Evolutionary conservation across 768 basidiomycete genomes (phyloP).

Genomic region (Tylopilus subfusipes): DNA sequence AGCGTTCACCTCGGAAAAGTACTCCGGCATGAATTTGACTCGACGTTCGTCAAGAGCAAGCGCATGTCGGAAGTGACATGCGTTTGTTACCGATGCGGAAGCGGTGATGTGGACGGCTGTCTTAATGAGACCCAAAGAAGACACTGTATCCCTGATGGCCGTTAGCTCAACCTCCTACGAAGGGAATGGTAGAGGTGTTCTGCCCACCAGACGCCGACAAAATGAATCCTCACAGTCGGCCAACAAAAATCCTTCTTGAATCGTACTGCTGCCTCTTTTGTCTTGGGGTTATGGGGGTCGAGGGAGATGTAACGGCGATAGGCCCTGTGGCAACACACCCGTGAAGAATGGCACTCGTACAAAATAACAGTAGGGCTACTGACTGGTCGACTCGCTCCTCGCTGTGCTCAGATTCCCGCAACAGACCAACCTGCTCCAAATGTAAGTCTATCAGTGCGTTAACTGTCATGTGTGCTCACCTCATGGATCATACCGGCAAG

Average conservation of each 20-base stretch:
- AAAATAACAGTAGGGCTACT: not conserved
- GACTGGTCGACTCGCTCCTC: not conserved
- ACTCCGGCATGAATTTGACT: slow-evolving; percentile 15
- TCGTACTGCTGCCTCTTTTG: not conserved
- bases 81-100: slow-evolving; percentile 4
- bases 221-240: slow-evolving; percentile 27
- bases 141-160: slow-evolving; percentile 11
- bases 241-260: slow-evolving; percentile 32
- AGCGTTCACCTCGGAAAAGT: slow-evolving; percentile 8
- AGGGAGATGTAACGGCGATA: slow-evolving; percentile 14
- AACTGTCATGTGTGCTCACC: slow-evolving; percentile 7
- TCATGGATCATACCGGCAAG: slow-evolving; percentile 37
- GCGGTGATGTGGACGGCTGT: slow-evolving; percentile 2
- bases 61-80: slow-evolving; percentile 14
- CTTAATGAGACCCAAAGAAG: slow-evolving; percentile 6
- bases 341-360: not conserved
- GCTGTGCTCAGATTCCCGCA: not conserved
- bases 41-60: slow-evolving; percentile 15
- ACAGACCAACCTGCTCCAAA: not conserved
- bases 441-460: not conserved
- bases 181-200: not conserved
- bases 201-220: slow-evolving; percentile 33
- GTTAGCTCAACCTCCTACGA: not conserved
- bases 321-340: not conserved
- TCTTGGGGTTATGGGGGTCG: slow-evolving; percentile 20